Percentiles rank a stretch among this genome's conserved stretches.
Evolutionary conservation across 768 basidiomycete species (phyloP).

Genomic region (Saitozyma sp.): DNA sequence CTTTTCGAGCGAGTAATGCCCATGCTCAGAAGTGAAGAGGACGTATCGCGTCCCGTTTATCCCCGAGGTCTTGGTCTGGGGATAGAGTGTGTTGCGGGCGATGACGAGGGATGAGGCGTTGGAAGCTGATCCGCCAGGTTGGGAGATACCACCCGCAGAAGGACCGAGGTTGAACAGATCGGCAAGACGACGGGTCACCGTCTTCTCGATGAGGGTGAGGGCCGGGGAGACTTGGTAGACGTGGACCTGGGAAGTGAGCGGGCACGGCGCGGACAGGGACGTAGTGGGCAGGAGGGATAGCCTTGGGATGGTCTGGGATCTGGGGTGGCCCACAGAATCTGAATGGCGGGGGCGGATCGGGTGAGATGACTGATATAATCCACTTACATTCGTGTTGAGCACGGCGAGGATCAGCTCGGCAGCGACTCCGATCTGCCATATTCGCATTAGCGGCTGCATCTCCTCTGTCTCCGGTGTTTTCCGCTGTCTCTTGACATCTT

Average conservation of each 20-base stretch:
- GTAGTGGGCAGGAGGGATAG: neutral
- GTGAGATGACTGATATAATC: too few relatives aligned
- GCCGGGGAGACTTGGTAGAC: conserved; percentile 37
- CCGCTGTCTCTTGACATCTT: too few relatives aligned
- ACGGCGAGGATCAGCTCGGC: conserved; percentile 30
- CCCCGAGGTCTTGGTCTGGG: conserved; percentile 23
- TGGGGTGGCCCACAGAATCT: too few relatives aligned
- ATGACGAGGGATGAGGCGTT: conserved; percentile 33
- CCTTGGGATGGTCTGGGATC: too few relatives aligned
- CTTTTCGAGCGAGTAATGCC: conserved; percentile 30
- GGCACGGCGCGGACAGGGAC: neutral
- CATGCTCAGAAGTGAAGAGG: conserved; percentile 30
- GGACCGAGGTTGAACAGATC: conserved; percentile 18
- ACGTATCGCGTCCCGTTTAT: conserved; percentile 13
- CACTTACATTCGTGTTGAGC: conserved; percentile 30
- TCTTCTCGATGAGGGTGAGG: conserved; percentile 37
- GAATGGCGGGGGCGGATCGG: too few relatives aligned
- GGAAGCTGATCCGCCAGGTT: conserved; percentile 29
- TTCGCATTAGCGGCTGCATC: too few relatives aligned
- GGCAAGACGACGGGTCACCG: conserved; percentile 17
- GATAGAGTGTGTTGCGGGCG: conserved; percentile 31
- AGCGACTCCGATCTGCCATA: conserved; percentile 24
- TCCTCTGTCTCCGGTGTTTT: too few relatives aligned
- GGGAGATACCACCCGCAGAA: conserved; percentile 22
- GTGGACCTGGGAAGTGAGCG: conserved; percentile 16